Conservation (phyloP, 441 rosid genomes). For the Bocquillonia castaneifolia region DNA sequence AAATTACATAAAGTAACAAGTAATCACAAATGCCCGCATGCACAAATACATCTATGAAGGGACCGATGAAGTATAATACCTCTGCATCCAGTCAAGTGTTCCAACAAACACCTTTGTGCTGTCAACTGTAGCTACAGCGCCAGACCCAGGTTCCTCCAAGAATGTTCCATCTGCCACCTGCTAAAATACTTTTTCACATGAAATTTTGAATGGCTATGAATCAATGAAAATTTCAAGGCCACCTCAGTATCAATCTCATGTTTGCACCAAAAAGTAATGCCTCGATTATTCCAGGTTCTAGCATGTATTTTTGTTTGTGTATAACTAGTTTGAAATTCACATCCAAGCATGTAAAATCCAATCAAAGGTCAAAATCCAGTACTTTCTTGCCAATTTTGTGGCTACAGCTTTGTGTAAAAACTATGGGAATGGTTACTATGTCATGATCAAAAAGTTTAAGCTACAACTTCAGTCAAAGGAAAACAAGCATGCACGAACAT, state of each 20-base stretch:
- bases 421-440: too few species aligned
- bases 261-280: background rate
- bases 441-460: background rate
- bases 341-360: background rate
- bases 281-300: background rate
- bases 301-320: background rate
- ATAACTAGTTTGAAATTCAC: background rate
- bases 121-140: slow-evolving; percentile 64
- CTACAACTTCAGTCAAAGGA: background rate
- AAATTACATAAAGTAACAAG: background rate
- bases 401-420: background rate
- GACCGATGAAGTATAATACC: slow-evolving; percentile 41
- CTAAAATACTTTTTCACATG: slow-evolving; percentile 16
- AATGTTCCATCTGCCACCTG: slow-evolving; percentile 85
- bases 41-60: background rate
- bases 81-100: slow-evolving; percentile 80
- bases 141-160: slow-evolving; percentile 93
- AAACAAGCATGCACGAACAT: background rate
- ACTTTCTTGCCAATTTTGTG: background rate
- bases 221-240: background rate
- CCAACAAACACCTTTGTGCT: slow-evolving; percentile 78
- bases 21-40: background rate
- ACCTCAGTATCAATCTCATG: background rate
- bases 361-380: background rate
- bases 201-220: background rate